Evolutionary conservation across 2,329 filamentous ascomycete genomes (phyloP).

Genomic region (Cadophora sp.): DNA sequence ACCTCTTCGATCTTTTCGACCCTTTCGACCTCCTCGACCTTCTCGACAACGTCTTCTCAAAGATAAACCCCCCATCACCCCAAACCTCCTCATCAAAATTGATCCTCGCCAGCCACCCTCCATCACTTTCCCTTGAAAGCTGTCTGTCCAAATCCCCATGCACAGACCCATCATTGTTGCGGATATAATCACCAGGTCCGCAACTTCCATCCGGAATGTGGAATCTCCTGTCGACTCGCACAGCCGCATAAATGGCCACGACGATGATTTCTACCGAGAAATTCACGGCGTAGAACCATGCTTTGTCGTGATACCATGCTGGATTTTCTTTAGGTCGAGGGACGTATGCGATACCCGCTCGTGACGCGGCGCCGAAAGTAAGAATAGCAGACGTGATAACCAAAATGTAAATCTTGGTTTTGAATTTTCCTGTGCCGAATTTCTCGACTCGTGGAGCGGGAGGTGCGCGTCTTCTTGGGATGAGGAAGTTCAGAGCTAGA

Average conservation of each 20-base stretch:
- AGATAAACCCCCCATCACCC: conserved; percentile 10
- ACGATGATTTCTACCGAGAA: conserved; percentile 77
- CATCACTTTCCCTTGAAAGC: background rate
- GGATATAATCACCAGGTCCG: conserved; percentile 55
- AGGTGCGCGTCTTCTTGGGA: conserved; percentile 47
- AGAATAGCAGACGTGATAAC: conserved; percentile 64
- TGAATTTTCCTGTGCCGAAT: conserved; percentile 72
- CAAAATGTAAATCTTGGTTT: conserved; percentile 71
- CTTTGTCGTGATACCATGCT: conserved; percentile 74
- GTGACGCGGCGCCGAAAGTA: conserved; percentile 72
- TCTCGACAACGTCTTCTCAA: background rate
- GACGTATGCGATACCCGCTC: conserved; percentile 56
- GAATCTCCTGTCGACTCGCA: conserved; percentile 78
- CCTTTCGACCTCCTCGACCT: background rate
- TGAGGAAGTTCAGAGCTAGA: conserved; percentile 53
- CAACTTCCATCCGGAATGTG: conserved; percentile 74
- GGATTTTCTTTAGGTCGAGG: conserved; percentile 57
- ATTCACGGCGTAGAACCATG: conserved; percentile 81
- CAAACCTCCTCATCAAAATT: conserved; percentile 31
- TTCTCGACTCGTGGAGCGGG: conserved; percentile 53
- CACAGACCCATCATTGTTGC: conserved; percentile 4
- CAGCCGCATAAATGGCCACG: conserved; percentile 68
- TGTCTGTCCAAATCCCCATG: background rate
- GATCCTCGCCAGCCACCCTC: conserved; percentile 21
- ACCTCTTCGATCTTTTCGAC: background rate